Evolutionary conservation across 352 stramenopile species (phyloP), one percentile per base, ranked within the genome.

Genomic region (Phytophthora rubi): DNA sequence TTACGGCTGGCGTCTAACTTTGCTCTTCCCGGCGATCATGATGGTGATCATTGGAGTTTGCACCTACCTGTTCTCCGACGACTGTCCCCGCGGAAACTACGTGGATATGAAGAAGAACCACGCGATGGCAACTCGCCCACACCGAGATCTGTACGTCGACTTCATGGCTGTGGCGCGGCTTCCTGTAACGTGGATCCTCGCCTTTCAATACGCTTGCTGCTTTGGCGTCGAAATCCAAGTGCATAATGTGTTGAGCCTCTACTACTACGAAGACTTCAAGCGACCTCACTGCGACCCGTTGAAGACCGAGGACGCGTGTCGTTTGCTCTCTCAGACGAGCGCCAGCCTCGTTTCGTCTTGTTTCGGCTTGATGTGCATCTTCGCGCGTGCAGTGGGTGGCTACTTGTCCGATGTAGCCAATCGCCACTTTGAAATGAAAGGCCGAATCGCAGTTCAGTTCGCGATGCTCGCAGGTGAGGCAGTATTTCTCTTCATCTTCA

Each of bases 181-280:
- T 16, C 68, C 79, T 6, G 95, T 93, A 33, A 92, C 85, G 6
- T 98, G 94, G 94, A 77, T 98, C 54, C 74, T 37, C 4, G 56
- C 52, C 2, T 64, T 75, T 6, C 68, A 75, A 15, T 75, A 75
- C 23, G 68, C 68, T 0, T 94, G 85, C 63, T 97, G 86, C 80
- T 98, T 99, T 62, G 96, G 96, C 39, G 87, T 98, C 37, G 94
- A 98, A 70, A 79, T 99, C 2, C 94, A 95, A 64, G 91, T 98
- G 59, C 97, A 98, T 76, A 98, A 98, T 78, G 90, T 94, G 39
- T 85, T 96, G 28, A 93, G 92, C 28, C 62, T 89, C 21, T 98
- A 98, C 71, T 98, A 98, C 73, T 93, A 86, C 37, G 82, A 95
- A 39, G 85, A 93, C 26, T 98, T 98, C 59, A 83, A 74, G 26